phyloP scores from a whole-genome alignment of 164 flowering plant genomes.

The Vitis amurensis region DNA sequence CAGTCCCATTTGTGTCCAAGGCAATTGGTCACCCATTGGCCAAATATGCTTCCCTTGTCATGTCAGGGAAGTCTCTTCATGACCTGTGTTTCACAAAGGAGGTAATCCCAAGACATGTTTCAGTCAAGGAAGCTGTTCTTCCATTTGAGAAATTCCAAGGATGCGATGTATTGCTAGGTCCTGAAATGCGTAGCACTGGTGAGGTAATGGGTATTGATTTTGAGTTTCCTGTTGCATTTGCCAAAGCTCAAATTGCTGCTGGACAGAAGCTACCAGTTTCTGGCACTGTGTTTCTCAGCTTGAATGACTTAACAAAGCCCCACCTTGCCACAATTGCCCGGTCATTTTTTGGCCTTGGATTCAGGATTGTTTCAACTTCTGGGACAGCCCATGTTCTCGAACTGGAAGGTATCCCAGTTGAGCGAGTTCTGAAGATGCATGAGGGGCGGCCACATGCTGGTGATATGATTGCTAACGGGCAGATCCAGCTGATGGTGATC shows the following conservation, averaged over 20 bases:
- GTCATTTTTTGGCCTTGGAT: slow-evolving; percentile 67
- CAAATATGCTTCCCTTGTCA: slow-evolving; percentile 87
- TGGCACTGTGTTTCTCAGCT: slow-evolving; percentile 82
- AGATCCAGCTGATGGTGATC: slow-evolving; percentile 87
- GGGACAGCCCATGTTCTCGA: slow-evolving; percentile 85
- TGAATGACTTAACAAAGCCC: slow-evolving; percentile 79
- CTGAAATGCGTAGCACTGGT: slow-evolving; percentile 98
- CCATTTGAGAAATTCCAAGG: slow-evolving; percentile 94
- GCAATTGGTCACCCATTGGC: slow-evolving; percentile 96
- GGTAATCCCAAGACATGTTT: slow-evolving; percentile 76
- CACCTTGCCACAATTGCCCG: slow-evolving; percentile 68
- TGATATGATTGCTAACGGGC: slow-evolving; percentile 83
- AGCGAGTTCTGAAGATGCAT: slow-evolving; percentile 83
- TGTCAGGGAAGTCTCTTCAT: slow-evolving; percentile 84
- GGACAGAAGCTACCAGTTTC: slow-evolving; percentile 86
- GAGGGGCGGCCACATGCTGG: slow-evolving; percentile 95
- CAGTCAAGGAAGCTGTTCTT: slow-evolving; percentile 94
- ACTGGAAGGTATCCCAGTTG: slow-evolving; percentile 67
- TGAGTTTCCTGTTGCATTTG: slow-evolving; percentile 72
- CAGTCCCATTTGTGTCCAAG: slow-evolving; percentile 95
- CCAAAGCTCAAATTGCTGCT: slow-evolving; percentile 91
- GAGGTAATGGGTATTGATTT: slow-evolving; percentile 93
- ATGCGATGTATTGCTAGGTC: slow-evolving; percentile 88
- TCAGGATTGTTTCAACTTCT: slow-evolving; percentile 67
- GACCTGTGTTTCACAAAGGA: slow-evolving; percentile 72